phyloP scores from a whole-genome alignment of 1,284 basidiomycete genomes.

The Apiotrichum porosum region DNA sequence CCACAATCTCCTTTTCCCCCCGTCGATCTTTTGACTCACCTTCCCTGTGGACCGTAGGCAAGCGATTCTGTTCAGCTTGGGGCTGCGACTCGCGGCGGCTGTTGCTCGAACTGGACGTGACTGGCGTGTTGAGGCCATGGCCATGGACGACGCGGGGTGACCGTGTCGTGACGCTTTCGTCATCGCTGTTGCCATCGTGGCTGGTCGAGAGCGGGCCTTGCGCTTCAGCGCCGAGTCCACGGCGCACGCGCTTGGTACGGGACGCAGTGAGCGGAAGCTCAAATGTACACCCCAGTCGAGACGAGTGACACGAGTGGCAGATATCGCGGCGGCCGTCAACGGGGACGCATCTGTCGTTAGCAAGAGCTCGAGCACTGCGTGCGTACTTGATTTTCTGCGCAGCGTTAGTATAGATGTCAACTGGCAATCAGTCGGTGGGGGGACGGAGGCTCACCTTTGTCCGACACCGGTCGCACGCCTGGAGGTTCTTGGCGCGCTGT shows the following conservation, averaged over 20 bases:
- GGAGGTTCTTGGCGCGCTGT: slow-evolving; percentile 9
- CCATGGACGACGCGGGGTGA: too few relatives aligned
- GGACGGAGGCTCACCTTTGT: slow-evolving; percentile 25
- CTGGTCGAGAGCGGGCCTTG: too few relatives aligned
- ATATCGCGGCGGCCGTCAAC: slow-evolving; percentile 3
- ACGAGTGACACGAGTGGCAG: slow-evolving; percentile 20
- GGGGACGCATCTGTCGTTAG: slow-evolving; percentile 14
- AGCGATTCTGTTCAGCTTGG: too few relatives aligned
- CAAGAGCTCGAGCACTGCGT: too few relatives aligned
- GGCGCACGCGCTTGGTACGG: slow-evolving; percentile 25
- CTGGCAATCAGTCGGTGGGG: too few relatives aligned
- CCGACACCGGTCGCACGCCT: slow-evolving; percentile 31
- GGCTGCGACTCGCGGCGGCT: too few relatives aligned
- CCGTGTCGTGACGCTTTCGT: too few relatives aligned
- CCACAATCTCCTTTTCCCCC: too few relatives aligned
- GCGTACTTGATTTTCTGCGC: slow-evolving; percentile 13
- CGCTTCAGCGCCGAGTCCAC: slow-evolving; percentile 6
- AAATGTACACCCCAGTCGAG: slow-evolving; percentile 20
- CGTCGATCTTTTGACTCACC: too few relatives aligned
- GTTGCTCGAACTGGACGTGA: too few relatives aligned
- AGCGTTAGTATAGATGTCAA: slow-evolving; percentile 1
- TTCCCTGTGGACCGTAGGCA: slow-evolving; percentile 16
- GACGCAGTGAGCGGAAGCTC: slow-evolving; percentile 27
- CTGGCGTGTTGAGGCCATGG: too few relatives aligned
- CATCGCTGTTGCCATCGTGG: too few relatives aligned